Percentiles rank a stretch among this genome's conserved stretches.
Conservation (phyloP, 23 red algal genomes). For the Cyanidioschyzon merolae region DNA sequence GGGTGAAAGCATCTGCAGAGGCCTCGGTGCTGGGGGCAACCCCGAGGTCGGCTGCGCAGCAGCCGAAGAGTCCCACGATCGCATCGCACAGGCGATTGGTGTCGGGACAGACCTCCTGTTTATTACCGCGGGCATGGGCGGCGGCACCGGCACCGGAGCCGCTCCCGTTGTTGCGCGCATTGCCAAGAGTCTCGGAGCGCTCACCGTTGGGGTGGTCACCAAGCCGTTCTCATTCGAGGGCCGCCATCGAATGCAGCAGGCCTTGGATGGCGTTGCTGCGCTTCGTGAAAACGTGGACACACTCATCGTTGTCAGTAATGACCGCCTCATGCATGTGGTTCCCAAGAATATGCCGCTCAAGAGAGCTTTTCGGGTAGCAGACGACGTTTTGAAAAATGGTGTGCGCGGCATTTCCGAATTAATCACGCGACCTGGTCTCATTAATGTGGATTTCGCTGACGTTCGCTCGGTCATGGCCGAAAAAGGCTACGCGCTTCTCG, state of each 20-base stretch:
- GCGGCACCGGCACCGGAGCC: conserved; percentile 27
- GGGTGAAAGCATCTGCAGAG: conserved; percentile 7
- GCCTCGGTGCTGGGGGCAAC: conserved; percentile 24
- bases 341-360: conserved; percentile 27
- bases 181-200: conserved; percentile 18
- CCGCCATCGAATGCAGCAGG: conserved; percentile 25
- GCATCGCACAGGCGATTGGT: conserved; percentile 16
- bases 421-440: conserved; percentile 23
- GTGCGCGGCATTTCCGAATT: conserved; percentile 27
- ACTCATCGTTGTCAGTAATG: conserved; percentile 27
- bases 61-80: conserved; percentile 27
- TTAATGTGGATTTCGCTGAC: conserved; percentile 34
- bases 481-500: conserved; percentile 24
- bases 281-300: conserved; percentile 26
- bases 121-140: conserved; percentile 33
- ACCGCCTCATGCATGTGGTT: conserved; percentile 24
- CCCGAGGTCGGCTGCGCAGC: conserved; percentile 22
- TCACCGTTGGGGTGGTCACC: conserved; percentile 31
- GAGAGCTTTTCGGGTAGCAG: conserved; percentile 21
- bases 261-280: conserved; percentile 14
- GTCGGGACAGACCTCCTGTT: conserved; percentile 24
- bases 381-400: conserved; percentile 29
- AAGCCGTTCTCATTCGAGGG: conserved; percentile 32
- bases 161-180: conserved; percentile 20
- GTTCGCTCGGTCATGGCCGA: conserved; percentile 32